These are phyloP conservation scores for Podila epicladia DNA, from an alignment of 192 early-diverging fungal species.

Conservation along the genomic window DNA sequence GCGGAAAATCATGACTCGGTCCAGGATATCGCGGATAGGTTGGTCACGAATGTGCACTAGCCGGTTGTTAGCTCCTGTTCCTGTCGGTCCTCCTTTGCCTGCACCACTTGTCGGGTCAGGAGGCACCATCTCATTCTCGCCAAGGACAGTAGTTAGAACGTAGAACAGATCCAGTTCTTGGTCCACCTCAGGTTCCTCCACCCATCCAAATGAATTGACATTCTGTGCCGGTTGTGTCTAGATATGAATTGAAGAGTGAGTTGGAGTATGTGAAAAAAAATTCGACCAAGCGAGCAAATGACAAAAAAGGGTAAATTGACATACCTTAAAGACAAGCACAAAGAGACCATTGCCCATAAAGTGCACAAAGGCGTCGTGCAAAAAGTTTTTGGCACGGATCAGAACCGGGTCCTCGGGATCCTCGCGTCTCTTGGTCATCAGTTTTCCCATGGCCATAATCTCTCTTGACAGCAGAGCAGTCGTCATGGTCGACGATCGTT, in stretches of 20 bases:
- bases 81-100: neutral
- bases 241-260: neutral
- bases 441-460: slow-evolving; percentile 62
- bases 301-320: neutral
- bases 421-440: slow-evolving; percentile 61
- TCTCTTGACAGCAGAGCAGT: slow-evolving; percentile 64
- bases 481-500: slow-evolving; percentile 63
- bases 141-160: slow-evolving; percentile 59
- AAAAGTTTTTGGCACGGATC: slow-evolving; percentile 60
- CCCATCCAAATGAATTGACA: slow-evolving; percentile 36
- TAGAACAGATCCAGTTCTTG: slow-evolving; percentile 64
- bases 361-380: slow-evolving; percentile 61
- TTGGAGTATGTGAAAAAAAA: neutral
- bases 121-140: slow-evolving; percentile 58
- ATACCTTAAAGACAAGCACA: slow-evolving; percentile 69
- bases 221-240: slow-evolving; percentile 30
- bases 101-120: slow-evolving; percentile 39
- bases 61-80: slow-evolving; percentile 3
- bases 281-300: neutral
- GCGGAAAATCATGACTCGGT: slow-evolving; percentile 47
- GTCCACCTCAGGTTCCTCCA: slow-evolving; percentile 49
- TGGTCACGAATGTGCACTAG: slow-evolving; percentile 62
- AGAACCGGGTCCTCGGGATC: slow-evolving; percentile 56
- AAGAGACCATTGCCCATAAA: slow-evolving; percentile 69
- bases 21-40: slow-evolving; percentile 66